phyloP scores from a whole-genome alignment of 495 filamentous ascomycete species.

The Jackrogersella minutella region DNA sequence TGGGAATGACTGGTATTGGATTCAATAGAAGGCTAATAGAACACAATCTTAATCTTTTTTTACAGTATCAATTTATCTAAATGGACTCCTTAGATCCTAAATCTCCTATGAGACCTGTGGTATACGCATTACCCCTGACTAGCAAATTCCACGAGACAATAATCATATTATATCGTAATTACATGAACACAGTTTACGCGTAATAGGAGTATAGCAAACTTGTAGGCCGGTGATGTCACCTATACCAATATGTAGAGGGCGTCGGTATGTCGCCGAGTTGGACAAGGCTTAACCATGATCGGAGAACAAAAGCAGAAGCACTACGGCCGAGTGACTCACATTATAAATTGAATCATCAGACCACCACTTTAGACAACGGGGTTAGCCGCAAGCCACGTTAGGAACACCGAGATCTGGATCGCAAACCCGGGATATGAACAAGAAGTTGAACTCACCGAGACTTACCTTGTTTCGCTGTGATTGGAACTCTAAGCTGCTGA shows the following conservation, averaged over 20 bases:
- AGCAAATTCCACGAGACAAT: not conserved
- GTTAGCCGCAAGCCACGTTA: constrained; percentile 3
- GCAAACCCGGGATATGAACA: not conserved
- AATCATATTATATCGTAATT: not conserved
- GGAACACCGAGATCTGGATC: not conserved
- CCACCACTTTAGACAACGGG: not conserved
- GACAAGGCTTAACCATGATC: constrained; percentile 7
- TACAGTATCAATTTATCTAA: no score
- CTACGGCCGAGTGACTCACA: constrained; percentile 5
- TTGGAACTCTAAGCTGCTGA: not conserved
- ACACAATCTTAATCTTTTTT: no score
- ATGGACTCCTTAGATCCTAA: not conserved
- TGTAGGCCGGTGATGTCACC: not conserved
- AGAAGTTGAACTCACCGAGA: constrained; percentile 1
- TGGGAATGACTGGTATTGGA: no score
- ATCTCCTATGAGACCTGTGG: not conserved
- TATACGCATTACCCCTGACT: not conserved
- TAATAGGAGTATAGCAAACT: not conserved
- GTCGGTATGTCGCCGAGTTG: constrained; percentile 4
- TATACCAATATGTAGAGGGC: not conserved
- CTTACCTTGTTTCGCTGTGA: not conserved
- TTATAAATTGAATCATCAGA: not conserved
- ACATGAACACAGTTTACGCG: not conserved
- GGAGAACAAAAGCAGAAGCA: not conserved
- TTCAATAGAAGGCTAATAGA: no score